These are phyloP conservation scores for Xerocomus brunneocitrinus DNA, from an alignment of 768 basidiomycete species.

Conservation along the genomic window DNA sequence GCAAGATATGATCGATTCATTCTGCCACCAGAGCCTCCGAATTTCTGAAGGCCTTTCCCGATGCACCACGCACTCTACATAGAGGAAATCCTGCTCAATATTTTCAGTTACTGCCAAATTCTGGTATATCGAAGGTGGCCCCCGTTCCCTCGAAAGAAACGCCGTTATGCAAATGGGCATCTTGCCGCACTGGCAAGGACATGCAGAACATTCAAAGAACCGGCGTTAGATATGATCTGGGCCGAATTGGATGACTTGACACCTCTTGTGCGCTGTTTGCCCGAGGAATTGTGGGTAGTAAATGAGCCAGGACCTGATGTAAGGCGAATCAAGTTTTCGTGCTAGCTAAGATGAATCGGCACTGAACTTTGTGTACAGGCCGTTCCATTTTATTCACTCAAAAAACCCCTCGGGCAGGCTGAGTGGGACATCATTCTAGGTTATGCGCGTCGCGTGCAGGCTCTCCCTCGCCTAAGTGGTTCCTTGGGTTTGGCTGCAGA, in stretches of 20 bases:
- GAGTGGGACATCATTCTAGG: slow-evolving; percentile 11
- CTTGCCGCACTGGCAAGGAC: slow-evolving; percentile 5
- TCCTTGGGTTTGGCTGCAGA: neutral
- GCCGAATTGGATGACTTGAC: slow-evolving; percentile 5
- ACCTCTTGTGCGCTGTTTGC: slow-evolving; percentile 12
- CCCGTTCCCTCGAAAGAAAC: neutral
- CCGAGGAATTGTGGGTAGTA: neutral
- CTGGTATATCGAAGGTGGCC: no score
- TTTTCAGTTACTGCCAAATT: slow-evolving; percentile 6
- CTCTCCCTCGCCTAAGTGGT: neutral
- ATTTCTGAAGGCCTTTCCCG: neutral
- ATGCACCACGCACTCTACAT: slow-evolving; percentile 1
- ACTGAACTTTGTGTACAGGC: no score
- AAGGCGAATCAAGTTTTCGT: neutral
- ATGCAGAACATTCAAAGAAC: slow-evolving; percentile 13
- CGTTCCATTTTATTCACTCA: neutral
- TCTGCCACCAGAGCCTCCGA: no score
- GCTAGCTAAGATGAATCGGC: no score
- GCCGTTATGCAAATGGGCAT: neutral
- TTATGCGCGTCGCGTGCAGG: slow-evolving; percentile 8
- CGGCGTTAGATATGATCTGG: slow-evolving; percentile 12
- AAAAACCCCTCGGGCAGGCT: neutral
- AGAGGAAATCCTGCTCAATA: slow-evolving; percentile 10
- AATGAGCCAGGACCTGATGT: neutral
- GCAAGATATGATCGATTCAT: no score